These are phyloP conservation scores for Heliamphora pulchella DNA, from an alignment of 179 eudicot species.

Conservation along the genomic window DNA sequence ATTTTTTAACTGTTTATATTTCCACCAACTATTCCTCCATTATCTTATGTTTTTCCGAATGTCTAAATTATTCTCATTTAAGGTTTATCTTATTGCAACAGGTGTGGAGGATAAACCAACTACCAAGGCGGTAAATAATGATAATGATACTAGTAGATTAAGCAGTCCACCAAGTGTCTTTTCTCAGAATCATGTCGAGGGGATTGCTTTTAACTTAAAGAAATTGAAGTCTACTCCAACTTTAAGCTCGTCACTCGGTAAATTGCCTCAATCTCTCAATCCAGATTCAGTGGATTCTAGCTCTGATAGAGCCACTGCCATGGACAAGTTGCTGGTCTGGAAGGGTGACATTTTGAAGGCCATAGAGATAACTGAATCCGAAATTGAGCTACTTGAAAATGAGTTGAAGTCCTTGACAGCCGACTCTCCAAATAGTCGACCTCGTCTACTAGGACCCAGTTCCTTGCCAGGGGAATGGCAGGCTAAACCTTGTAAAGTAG, in stretches of 20 bases:
- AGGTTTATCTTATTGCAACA: constrained; percentile 26
- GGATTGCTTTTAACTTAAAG: constrained; percentile 42
- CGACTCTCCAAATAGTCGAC: constrained; percentile 25
- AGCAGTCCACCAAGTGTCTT: constrained; percentile 37
- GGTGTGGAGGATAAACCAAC: constrained; percentile 62
- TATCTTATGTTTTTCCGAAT: neutral
- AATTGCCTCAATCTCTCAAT: constrained; percentile 52
- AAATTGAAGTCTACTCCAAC: constrained; percentile 37
- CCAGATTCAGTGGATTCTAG: constrained; percentile 45
- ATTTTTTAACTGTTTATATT: neutral
- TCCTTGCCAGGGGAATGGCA: constrained; percentile 29
- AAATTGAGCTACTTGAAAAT: constrained; percentile 80
- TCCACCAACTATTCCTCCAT: neutral
- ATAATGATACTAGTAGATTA: constrained; percentile 42
- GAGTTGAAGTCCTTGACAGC: constrained; percentile 56
- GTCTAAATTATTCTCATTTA: neutral
- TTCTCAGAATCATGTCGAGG: constrained; percentile 37
- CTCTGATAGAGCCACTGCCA: constrained; percentile 46
- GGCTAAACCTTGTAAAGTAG: constrained; percentile 30
- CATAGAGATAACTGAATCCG: constrained; percentile 72
- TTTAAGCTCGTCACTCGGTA: constrained; percentile 51
- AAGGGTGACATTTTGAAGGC: constrained; percentile 65
- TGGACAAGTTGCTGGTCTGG: constrained; percentile 60
- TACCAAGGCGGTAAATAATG: constrained; percentile 29
- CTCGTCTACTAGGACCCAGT: constrained; percentile 37